Percentiles rank a stretch among this genome's conserved stretches.
Evolutionary conservation across 2,329 filamentous ascomycete species (phyloP).

Genomic region (Periconia digitata): DNA sequence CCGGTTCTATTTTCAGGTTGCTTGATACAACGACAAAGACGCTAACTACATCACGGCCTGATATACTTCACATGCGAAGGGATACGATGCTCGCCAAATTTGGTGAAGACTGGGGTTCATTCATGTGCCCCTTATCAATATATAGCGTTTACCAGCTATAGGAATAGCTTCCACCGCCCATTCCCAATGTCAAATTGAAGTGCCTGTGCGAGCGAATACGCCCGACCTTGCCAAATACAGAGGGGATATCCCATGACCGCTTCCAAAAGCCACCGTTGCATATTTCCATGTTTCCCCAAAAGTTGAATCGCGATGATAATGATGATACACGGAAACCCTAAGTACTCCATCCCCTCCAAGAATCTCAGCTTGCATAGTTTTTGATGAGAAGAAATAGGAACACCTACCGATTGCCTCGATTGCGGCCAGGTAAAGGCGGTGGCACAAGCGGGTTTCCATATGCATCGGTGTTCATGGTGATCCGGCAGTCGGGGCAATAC

Average conservation of each 20-base stretch:
- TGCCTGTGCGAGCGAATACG: neutral
- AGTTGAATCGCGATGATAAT: no score
- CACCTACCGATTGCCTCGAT: conserved; percentile 36
- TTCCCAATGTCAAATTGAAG: no score
- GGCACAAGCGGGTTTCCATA: conserved; percentile 37
- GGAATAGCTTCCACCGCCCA: no score
- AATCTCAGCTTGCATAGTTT: conserved; percentile 27
- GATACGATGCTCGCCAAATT: no score
- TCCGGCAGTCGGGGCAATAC: conserved; percentile 76
- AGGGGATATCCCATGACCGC: neutral
- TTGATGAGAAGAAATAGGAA: conserved; percentile 16
- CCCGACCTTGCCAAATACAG: neutral
- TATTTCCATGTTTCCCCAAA: no score
- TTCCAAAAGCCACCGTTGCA: no score
- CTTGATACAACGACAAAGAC: neutral
- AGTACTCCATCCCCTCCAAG: conserved; percentile 39
- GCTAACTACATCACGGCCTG: neutral
- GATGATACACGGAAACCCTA: conserved; percentile 5
- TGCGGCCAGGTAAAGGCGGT: conserved; percentile 33
- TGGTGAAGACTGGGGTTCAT: neutral
- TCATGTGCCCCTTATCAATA: neutral
- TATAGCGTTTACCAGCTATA: no score
- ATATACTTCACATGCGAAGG: no score
- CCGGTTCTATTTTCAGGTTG: neutral
- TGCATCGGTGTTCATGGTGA: conserved; percentile 28